Evolutionary conservation across 345 rosid species (phyloP), one percentile per base, ranked within the genome.

Genomic region (Salix brachista): DNA sequence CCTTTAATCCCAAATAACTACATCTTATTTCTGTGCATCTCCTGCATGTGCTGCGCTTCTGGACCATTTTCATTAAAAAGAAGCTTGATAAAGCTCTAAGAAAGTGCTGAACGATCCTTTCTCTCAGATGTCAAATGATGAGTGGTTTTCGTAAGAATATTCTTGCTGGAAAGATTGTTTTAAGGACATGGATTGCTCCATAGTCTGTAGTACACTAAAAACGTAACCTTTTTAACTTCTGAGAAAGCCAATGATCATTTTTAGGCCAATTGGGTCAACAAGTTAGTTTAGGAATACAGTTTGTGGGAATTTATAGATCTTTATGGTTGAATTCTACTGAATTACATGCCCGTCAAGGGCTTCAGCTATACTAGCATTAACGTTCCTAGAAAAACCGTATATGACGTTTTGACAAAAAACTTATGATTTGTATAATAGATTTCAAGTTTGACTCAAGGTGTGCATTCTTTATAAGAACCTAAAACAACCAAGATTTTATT

Each of bases 361-460:
- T 2, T 1, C 3, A 0, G 23, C 21, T 52, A 52, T 52, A 2
- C 9, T 4, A 19, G 4, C 7, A 6, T 19, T 17, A 0, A 6
- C 2, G 3, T 6, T 52, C 23, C 58, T 18, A 5, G 8, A 52
- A 18, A 5, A 6, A 17, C 23, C n/a, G n/a, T n/a, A n/a, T n/a
- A n/a, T 30, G 30, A 2, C 3, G 3, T 30, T 2, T 1, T 30
- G 30, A 2, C 32, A 30, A 30, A 30, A 30, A 30, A 3, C 0
- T 30, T 30, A 30, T 30, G 4, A 30, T 30, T 2, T 28, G 30
- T 0, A 28, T 28, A 28, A 1, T 2, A 28, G 0, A 28, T 28
- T 1, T 30, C 0, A 0, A 30, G 1, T 30, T 30, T 2, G 0
- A 30, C 3, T 34, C 5, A 4, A 0, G 6, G 4, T 0, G 0